A percentile compares a stretch with the other conserved stretches of the same genome.
Conservation (phyloP, 2,329 filamentous ascomycete species). For the Conoideocrella luteorostrata region DNA sequence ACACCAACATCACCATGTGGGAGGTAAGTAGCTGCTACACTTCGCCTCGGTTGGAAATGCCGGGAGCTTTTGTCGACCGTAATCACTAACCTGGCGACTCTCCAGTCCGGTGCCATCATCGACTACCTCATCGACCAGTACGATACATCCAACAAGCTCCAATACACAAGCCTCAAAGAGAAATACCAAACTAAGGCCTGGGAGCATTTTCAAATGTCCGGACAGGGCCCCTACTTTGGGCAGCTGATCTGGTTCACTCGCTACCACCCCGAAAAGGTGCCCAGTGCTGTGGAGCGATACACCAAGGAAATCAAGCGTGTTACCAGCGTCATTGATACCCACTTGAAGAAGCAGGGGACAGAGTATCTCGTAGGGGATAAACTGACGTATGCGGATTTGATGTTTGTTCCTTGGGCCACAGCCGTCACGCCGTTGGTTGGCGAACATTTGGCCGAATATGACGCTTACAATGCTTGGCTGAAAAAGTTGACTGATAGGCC, state of each 20-base stretch:
- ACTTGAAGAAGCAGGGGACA: constrained; percentile 15
- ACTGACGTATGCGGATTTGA: constrained; percentile 20
- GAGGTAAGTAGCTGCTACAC: too few species aligned
- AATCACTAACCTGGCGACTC: too few species aligned
- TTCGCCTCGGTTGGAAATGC: too few species aligned
- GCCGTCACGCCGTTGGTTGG: neutral
- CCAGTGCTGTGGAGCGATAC: constrained; percentile 22
- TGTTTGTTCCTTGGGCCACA: constrained; percentile 17
- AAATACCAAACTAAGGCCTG: constrained; percentile 12
- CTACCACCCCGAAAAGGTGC: constrained; percentile 18
- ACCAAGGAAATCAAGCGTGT: constrained; percentile 21
- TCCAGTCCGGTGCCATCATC: constrained; percentile 17
- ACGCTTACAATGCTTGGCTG: constrained; percentile 8
- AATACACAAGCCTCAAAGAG: constrained; percentile 9
- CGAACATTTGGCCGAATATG: neutral
- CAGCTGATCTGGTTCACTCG: constrained; percentile 17
- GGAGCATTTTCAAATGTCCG: constrained; percentile 17
- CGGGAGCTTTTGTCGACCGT: too few species aligned
- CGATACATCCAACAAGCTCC: constrained; percentile 13
- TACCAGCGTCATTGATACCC: constrained; percentile 19
- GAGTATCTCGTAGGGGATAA: constrained; percentile 17
- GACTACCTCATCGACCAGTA: constrained; percentile 19
- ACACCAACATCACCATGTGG: constrained; percentile 15
- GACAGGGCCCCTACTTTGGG: constrained; percentile 25
- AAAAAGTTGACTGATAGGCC: constrained; percentile 5